Base-by-base conservation (phyloP, 2,329 filamentous ascomycete genomes). In the Neonectria sp. region DNA sequence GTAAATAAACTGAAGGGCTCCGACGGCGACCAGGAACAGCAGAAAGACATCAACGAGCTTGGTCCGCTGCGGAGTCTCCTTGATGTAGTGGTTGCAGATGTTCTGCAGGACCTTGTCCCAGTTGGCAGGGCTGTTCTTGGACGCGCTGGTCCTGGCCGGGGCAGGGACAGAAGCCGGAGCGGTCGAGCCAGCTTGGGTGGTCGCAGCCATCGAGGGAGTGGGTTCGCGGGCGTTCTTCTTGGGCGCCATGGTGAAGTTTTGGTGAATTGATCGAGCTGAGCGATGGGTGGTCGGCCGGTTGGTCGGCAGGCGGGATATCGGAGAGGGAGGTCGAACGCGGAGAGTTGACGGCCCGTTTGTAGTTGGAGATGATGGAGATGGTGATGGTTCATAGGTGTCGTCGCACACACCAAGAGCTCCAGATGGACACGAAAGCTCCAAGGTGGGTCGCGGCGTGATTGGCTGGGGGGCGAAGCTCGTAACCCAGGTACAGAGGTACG, bases 11-110 rank as follows among this genome's bases (percentile, higher is more conserved):
- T 99, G 96, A 76, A 98, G 81, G n/a, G 85, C 94, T 57, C 95
- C 96, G 5, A 97, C 93, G 1, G 91, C 86, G 25, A 96, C 90
- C 66, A 99, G 85, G 81, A 98, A 99, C 4, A 83, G 89, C 89
- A 99, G 91, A 81, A 99, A 99, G 40, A 89, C 89, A 81, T 99
- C 96, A 69, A 98, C 88, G 68, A 99, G 89, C 88, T 97, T 96
- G 55, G 92, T 95, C 70, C 95, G 91, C 86, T 97, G 95, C 53
- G 95, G 91, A 51, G 96, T 99, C 74, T 90, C 88, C 73, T 92
- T 85, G 62, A 91, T 80, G 82, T 99, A 99, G 82, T 94, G 90
- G 75, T 90, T 85, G 88, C 91, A 92, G 73, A 98, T 86, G 78
- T 90, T 91, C 63, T 86, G 75, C 49, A 91, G 84, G 71, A 97